A percentile compares a stretch with the other conserved stretches of the same genome.
phyloP scores from a whole-genome alignment of 1,139 yeast species.

The Scheffersomyces titani region DNA sequence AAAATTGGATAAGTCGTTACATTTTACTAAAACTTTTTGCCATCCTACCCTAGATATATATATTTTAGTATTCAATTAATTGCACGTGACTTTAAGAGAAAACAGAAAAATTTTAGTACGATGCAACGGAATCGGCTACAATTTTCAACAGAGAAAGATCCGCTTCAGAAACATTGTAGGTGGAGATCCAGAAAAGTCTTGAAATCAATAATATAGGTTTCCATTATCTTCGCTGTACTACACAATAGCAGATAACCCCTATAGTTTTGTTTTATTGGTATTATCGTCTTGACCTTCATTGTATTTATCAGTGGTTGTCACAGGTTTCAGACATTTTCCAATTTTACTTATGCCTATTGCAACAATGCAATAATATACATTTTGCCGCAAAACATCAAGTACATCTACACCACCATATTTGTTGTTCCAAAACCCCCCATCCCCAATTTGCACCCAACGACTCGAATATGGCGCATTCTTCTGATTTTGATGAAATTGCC shows the following conservation, averaged over 20 bases:
- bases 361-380: neutral
- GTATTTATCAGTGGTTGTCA: neutral
- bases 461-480: neutral
- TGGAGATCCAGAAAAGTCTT: neutral
- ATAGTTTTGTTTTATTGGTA: neutral
- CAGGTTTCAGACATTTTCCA: neutral
- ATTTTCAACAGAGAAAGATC: neutral
- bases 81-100: neutral
- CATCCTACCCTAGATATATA: neutral
- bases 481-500: constrained; percentile 20
- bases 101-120: neutral
- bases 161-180: neutral
- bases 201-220: neutral
- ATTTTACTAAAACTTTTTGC: neutral
- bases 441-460: constrained; percentile 1
- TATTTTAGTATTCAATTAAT: neutral
- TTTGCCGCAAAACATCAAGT: neutral
- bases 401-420: neutral
- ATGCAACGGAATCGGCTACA: neutral
- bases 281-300: neutral
- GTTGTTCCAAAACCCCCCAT: neutral
- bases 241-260: neutral
- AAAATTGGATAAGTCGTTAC: neutral
- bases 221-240: neutral
- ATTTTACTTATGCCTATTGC: neutral